phyloP scores from a whole-genome alignment of 768 basidiomycete genomes.

The Lentinus tigrinus region DNA sequence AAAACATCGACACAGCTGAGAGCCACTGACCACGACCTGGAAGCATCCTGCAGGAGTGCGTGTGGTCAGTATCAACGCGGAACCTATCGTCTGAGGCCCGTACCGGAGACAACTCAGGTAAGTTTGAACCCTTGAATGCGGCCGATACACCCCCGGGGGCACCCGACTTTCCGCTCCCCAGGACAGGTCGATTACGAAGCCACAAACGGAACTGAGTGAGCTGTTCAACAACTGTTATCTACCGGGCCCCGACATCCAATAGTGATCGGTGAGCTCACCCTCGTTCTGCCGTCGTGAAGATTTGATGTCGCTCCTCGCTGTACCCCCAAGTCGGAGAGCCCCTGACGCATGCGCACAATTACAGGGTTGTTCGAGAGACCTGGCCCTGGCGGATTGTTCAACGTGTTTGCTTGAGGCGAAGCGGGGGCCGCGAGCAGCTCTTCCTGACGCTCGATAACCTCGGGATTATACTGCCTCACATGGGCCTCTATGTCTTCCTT shows the following conservation, averaged over 20 bases:
- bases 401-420: neutral
- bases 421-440: neutral
- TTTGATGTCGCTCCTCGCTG: neutral
- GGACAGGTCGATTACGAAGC: neutral
- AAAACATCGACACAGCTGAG: neutral
- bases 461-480: neutral
- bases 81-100: neutral
- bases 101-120: neutral
- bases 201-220: neutral
- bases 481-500: neutral
- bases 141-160: neutral
- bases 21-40: neutral
- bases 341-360: neutral
- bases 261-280: neutral
- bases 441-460: neutral
- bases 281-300: neutral
- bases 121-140: neutral
- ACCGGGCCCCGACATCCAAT: neutral
- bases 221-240: neutral
- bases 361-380: neutral
- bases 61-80: neutral
- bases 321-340: neutral
- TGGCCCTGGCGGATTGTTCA: neutral
- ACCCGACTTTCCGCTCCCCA: neutral
- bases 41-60: neutral